Conservation (phyloP, 164 flowering plant genomes). For the Echeveria elegans region DNA sequence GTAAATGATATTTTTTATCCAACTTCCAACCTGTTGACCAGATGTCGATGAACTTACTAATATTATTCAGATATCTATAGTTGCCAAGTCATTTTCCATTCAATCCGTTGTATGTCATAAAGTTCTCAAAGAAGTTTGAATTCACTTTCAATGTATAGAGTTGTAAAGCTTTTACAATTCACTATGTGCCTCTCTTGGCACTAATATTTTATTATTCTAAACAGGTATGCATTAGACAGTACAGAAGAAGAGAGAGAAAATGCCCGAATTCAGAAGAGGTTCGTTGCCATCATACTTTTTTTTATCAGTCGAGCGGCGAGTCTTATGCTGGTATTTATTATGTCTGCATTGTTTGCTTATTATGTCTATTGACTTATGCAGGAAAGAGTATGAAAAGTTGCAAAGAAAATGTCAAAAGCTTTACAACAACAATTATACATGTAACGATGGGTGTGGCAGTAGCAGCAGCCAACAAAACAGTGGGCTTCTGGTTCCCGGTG, state of each 20-base stretch:
- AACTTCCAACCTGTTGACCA: background rate
- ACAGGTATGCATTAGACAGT: slow-evolving; percentile 58
- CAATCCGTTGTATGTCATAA: background rate
- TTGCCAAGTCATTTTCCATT: background rate
- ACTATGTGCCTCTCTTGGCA: background rate
- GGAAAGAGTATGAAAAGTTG: slow-evolving; percentile 38
- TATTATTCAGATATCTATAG: background rate
- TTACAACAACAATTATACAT: slow-evolving; percentile 12
- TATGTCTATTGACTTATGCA: slow-evolving; percentile 13
- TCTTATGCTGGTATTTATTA: background rate
- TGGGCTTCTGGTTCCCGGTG: slow-evolving; percentile 13
- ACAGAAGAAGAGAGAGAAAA: slow-evolving; percentile 50
- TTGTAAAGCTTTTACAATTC: background rate
- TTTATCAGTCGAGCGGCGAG: background rate
- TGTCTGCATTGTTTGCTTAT: background rate
- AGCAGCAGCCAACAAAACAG: slow-evolving; percentile 14
- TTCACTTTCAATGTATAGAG: background rate
- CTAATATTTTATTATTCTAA: background rate
- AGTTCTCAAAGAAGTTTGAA: background rate
- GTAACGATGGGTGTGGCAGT: slow-evolving; percentile 14
- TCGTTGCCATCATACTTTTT: background rate
- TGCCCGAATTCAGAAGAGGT: slow-evolving; percentile 40
- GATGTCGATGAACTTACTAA: background rate
- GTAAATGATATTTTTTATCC: background rate
- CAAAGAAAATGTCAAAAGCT: slow-evolving; percentile 27